A percentile compares a stretch with the other conserved stretches of the same genome.
Evolutionary conservation across 2,329 filamentous ascomycete genomes (phyloP).

Genomic region (Alternaria angustiovoidea): DNA sequence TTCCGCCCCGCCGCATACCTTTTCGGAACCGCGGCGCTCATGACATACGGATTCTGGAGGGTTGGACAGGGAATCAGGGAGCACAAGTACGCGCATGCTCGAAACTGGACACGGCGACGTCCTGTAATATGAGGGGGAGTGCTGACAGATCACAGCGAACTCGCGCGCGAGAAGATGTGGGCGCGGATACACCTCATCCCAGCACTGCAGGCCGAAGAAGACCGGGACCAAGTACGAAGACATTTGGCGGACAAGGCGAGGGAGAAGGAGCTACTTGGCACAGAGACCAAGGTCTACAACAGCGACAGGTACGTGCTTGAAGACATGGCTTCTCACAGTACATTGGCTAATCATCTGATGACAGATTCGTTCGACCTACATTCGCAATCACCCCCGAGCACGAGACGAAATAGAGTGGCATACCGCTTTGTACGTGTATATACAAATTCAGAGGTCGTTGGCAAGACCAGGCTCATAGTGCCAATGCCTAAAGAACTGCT

Average conservation of each 20-base stretch:
- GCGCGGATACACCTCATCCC: slow-evolving; percentile 93
- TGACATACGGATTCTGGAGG: slow-evolving; percentile 92
- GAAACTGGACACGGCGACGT: neutral
- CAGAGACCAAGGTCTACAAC: slow-evolving; percentile 85
- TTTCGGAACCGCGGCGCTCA: slow-evolving; percentile 76
- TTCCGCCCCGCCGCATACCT: slow-evolving; percentile 86
- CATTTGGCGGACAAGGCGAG: slow-evolving; percentile 85
- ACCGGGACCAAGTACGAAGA: slow-evolving; percentile 90
- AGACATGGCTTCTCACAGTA: neutral
- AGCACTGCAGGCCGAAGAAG: slow-evolving; percentile 92
- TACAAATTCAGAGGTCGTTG: slow-evolving; percentile 11
- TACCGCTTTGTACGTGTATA: slow-evolving; percentile 23
- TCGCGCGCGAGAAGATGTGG: slow-evolving; percentile 98
- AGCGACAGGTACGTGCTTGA: slow-evolving; percentile 74
- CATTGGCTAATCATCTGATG: slow-evolving; percentile 16
- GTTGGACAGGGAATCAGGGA: slow-evolving; percentile 84
- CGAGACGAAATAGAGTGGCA: slow-evolving; percentile 61
- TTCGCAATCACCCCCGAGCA: slow-evolving; percentile 75
- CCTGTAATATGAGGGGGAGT: neutral
- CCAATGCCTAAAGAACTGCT: slow-evolving; percentile 9
- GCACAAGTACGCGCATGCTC: slow-evolving; percentile 73
- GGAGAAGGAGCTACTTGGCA: slow-evolving; percentile 89
- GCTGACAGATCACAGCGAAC: slow-evolving; percentile 70
- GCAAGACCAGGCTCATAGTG: neutral
- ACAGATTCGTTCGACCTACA: slow-evolving; percentile 72